Conservation (phyloP, 768 basidiomycete genomes). For the Amanita pseudoporphyria region DNA sequence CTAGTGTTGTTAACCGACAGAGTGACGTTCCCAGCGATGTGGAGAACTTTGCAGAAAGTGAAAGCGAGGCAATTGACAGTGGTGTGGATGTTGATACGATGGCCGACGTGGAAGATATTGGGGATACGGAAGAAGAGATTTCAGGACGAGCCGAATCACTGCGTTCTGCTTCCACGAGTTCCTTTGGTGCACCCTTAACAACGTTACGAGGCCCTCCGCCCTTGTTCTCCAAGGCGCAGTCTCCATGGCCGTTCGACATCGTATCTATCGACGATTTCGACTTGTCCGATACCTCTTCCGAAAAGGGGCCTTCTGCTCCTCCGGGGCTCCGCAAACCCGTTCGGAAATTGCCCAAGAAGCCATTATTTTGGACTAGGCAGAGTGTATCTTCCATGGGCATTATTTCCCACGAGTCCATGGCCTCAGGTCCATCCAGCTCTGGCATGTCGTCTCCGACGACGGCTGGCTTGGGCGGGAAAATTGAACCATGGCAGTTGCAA, state of each 20-base stretch:
- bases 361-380: slow-evolving; percentile 68
- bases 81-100: not conserved
- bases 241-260: slow-evolving; percentile 58
- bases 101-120: not conserved
- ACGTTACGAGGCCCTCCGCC: slow-evolving; percentile 23
- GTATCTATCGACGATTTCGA: slow-evolving; percentile 75
- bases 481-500: slow-evolving; percentile 81
- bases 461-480: slow-evolving; percentile 33
- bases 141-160: slow-evolving; percentile 26
- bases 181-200: slow-evolving; percentile 36
- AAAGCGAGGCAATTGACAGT: not conserved
- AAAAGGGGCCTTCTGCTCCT: slow-evolving; percentile 31
- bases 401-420: slow-evolving; percentile 49
- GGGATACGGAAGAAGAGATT: not conserved
- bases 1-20: not conserved
- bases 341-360: slow-evolving; percentile 67
- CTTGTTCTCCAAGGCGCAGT: slow-evolving; percentile 20
- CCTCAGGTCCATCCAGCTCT: slow-evolving; percentile 36
- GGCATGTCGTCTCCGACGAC: slow-evolving; percentile 30
- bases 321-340: slow-evolving; percentile 46
- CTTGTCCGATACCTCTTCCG: slow-evolving; percentile 68
- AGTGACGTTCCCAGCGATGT: not conserved
- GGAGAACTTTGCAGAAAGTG: not conserved
- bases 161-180: slow-evolving; percentile 40
- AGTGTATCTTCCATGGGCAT: slow-evolving; percentile 78